Evolutionary conservation across 306 rosid species (phyloP), one percentile per base, ranked within the genome.

Genomic region (Vigna reflexopilosa): DNA sequence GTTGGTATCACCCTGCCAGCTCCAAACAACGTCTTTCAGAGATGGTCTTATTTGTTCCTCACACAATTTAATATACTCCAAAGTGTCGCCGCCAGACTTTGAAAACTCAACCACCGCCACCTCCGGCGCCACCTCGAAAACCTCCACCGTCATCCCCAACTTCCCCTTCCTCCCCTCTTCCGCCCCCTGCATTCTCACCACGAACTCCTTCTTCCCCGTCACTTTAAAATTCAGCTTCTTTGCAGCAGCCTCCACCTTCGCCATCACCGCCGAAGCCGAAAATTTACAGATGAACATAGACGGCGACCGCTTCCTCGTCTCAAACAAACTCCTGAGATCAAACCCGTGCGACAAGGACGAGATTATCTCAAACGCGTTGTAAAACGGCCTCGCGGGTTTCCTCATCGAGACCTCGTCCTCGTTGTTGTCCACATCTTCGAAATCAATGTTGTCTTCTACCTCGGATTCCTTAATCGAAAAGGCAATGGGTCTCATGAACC

Each of bases 1-100:
- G 5, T 5, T 55, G 52, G 8, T 9, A 7, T 91, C 93, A 32
- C 97, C 98, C 62, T 91, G 98, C 97, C 98, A 93, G n/a, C 88
- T 83, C 98, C 98, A 93, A 61, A 93, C 95, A 22, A 93, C 86
- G 90, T 93, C 98, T 61, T 91, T 84, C 13, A 91, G 84, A 0
- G 97, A 90, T n/a, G 98, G 95, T 65, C 98, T 86, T 8, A 88
- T 84, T 7, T 91, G 88, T 15, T 87, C 89, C 66, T 93, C 97
- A 67, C 90, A 93, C 36, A 91, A 85, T 80, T 87, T 89, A 5
- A 75, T 51, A 68, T 93, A 93, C 77, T 93, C 97, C 0, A 91
- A 50, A 2, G 93, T 90, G 51, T 91, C 97, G 0, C 98, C 97
- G 14, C 92, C 73, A 0, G 87, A 81, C 84, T 90, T 91, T 0